A percentile compares a stretch with the other conserved stretches of the same genome.
These are phyloP conservation scores for Albugo candida DNA, from an alignment of 352 stramenopile genomes.

Conservation along the genomic window DNA sequence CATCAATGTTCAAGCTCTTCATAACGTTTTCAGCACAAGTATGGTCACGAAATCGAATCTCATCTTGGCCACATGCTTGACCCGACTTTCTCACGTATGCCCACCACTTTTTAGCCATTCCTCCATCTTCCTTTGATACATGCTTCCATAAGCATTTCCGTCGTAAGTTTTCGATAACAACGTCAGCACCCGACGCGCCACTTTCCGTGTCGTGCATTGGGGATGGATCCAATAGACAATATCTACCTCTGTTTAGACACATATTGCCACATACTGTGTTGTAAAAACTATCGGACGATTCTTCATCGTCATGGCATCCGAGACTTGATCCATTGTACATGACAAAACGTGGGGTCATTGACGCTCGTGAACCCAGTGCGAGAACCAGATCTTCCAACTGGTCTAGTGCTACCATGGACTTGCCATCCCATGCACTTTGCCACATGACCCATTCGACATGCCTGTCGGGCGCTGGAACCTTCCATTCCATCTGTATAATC, in stretches of 20 bases:
- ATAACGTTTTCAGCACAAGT: slow-evolving; percentile 81
- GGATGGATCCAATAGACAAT: slow-evolving; percentile 88
- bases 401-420: slow-evolving; percentile 45
- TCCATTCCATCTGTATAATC: slow-evolving; percentile 92
- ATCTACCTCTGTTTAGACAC: slow-evolving; percentile 93
- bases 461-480: slow-evolving; percentile 85
- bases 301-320: slow-evolving; percentile 72
- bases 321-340: slow-evolving; percentile 90
- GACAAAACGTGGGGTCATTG: slow-evolving; percentile 94
- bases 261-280: slow-evolving; percentile 86
- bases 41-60: slow-evolving; percentile 72
- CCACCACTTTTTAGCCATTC: slow-evolving; percentile 86
- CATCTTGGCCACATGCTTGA: slow-evolving; percentile 63
- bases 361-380: slow-evolving; percentile 78
- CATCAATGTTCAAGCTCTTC: slow-evolving; percentile 73
- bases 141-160: slow-evolving; percentile 92
- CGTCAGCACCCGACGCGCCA: slow-evolving; percentile 86
- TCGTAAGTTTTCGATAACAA: slow-evolving; percentile 85
- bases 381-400: slow-evolving; percentile 64
- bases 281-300: slow-evolving; percentile 8
- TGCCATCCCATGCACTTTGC: slow-evolving; percentile 86
- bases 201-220: slow-evolving; percentile 87
- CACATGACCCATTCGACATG: slow-evolving; percentile 94
- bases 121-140: slow-evolving; percentile 32
- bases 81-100: slow-evolving; percentile 88